A percentile compares a stretch with the other conserved stretches of the same genome.
phyloP scores from a whole-genome alignment of 1,284 basidiomycete species.

The Puccinia polysora region DNA sequence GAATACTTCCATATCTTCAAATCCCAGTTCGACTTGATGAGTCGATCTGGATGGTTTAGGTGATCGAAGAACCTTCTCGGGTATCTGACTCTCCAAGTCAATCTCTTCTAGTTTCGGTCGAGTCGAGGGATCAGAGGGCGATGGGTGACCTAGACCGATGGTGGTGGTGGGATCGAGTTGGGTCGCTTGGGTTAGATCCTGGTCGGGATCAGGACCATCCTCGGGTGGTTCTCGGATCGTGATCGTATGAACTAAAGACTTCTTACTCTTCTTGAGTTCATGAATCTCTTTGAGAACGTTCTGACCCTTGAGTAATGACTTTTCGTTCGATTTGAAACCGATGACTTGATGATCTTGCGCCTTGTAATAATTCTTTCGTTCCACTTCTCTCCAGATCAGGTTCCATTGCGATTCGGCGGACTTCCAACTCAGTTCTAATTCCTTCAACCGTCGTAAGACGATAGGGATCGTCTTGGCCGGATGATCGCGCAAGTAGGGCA shows the following conservation, averaged over 20 bases:
- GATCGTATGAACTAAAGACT: slow-evolving; percentile 13
- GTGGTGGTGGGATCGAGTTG: background rate
- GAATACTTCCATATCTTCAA: slow-evolving; percentile 37
- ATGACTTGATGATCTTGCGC: slow-evolving; percentile 44
- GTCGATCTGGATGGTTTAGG: slow-evolving; percentile 18
- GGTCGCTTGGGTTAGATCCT: slow-evolving; percentile 3
- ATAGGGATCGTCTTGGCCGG: slow-evolving; percentile 38
- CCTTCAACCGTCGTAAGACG: slow-evolving; percentile 33
- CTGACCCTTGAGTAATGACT: slow-evolving; percentile 36
- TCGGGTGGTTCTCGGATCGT: slow-evolving; percentile 8
- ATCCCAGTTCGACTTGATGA: slow-evolving; percentile 41
- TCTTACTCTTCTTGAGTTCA: slow-evolving; percentile 30
- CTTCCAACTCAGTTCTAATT: slow-evolving; percentile 41
- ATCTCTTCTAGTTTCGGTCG: background rate
- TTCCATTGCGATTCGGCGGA: slow-evolving; percentile 43
- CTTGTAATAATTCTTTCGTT: slow-evolving; percentile 43
- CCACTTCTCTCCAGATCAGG: slow-evolving; percentile 43
- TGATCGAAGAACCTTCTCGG: slow-evolving; percentile 1
- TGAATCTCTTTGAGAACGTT: slow-evolving; percentile 41
- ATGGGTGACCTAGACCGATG: no score
- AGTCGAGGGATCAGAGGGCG: no score
- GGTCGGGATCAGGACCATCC: background rate
- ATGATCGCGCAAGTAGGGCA: slow-evolving; percentile 39
- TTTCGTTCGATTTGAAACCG: slow-evolving; percentile 41
- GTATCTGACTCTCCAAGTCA: slow-evolving; percentile 20